phyloP scores from a whole-genome alignment of 345 rosid genomes.

The Cardamine resedifolia region DNA sequence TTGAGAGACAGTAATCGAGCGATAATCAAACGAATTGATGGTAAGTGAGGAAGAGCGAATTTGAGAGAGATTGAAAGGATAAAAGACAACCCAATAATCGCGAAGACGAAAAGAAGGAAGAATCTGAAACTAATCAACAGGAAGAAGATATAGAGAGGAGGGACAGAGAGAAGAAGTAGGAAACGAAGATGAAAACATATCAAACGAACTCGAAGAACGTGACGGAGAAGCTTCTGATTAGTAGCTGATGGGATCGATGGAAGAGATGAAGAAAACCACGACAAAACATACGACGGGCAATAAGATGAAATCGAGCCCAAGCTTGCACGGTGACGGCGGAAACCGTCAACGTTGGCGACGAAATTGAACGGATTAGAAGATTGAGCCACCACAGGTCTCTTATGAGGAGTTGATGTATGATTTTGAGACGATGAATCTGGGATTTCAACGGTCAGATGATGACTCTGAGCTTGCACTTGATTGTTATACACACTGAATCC shows the following conservation, averaged over 20 bases:
- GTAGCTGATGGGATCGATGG: slow-evolving; percentile 39
- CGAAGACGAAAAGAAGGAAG: slow-evolving; percentile 36
- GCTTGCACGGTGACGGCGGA: slow-evolving; percentile 26
- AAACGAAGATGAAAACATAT: slow-evolving; percentile 56
- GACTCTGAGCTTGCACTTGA: slow-evolving; percentile 36
- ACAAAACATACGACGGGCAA: slow-evolving; percentile 32
- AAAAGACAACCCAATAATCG: slow-evolving; percentile 33
- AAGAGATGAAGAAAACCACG: slow-evolving; percentile 32
- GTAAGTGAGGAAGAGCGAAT: slow-evolving; percentile 61
- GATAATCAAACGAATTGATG: slow-evolving; percentile 54
- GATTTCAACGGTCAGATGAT: slow-evolving; percentile 53
- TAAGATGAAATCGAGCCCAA: slow-evolving; percentile 32
- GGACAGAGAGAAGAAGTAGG: slow-evolving; percentile 49
- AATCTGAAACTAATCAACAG: slow-evolving; percentile 35
- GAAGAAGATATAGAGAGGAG: slow-evolving; percentile 43
- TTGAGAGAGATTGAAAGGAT: slow-evolving; percentile 39
- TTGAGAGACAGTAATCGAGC: slow-evolving; percentile 59
- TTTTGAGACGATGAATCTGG: slow-evolving; percentile 37
- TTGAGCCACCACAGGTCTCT: slow-evolving; percentile 51
- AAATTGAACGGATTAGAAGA: slow-evolving; percentile 33
- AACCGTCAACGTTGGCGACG: slow-evolving; percentile 42
- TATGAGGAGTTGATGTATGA: slow-evolving; percentile 45
- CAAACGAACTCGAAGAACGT: slow-evolving; percentile 54
- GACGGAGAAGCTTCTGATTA: slow-evolving; percentile 45
- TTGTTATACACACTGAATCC: slow-evolving; percentile 35